Conservation (phyloP, 1,139 yeast genomes). For the Candida buenavistaensis region DNA sequence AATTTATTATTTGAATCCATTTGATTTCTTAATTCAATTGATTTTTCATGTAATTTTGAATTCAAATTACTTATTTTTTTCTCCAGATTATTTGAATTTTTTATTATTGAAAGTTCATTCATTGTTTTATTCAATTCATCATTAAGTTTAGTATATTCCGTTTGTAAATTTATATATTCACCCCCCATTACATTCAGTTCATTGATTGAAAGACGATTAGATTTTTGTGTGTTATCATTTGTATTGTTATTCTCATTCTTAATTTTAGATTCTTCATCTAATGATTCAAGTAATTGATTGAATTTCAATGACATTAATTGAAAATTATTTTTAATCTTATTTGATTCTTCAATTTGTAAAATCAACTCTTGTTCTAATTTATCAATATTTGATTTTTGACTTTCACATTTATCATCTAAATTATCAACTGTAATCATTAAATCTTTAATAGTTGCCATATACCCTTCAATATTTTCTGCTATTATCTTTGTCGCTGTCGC, state of each 20-base stretch:
- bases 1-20: conserved; percentile 22
- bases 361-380: conserved; percentile 18
- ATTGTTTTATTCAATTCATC: conserved; percentile 9
- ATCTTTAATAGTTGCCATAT: conserved; percentile 20
- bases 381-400: conserved; percentile 23
- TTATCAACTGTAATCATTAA: conserved; percentile 20
- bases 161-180: conserved; percentile 12
- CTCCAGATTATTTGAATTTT: conserved; percentile 26
- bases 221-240: neutral
- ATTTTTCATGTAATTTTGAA: conserved; percentile 28
- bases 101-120: conserved; percentile 22
- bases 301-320: conserved; percentile 21
- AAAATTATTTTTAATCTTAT: conserved; percentile 21
- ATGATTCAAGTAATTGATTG: conserved; percentile 14
- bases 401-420: conserved; percentile 23
- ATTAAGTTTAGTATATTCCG: conserved; percentile 5
- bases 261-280: conserved; percentile 14
- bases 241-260: conserved; percentile 20
- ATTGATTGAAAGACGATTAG: conserved; percentile 5
- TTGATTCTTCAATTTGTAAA: conserved; percentile 20
- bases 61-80: conserved; percentile 29
- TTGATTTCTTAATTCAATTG: conserved; percentile 21
- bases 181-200: conserved; percentile 8
- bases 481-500: conserved; percentile 20
- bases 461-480: conserved; percentile 11